Percentiles rank a stretch among this genome's conserved stretches.
Conservation (phyloP, 345 rosid species). For the Eucalyptus urophylla region DNA sequence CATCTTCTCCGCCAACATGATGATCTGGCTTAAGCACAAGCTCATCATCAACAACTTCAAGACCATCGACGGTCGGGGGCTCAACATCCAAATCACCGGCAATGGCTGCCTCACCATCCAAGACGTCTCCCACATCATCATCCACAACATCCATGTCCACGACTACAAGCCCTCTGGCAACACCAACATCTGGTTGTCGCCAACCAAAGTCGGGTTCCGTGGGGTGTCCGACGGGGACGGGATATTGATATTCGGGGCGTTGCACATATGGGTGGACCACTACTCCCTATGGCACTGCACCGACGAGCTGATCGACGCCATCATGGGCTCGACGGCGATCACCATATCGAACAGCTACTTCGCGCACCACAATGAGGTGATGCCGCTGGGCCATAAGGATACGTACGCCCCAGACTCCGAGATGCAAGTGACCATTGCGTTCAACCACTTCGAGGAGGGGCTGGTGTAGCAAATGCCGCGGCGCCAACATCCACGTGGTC, state of each 20-base stretch:
- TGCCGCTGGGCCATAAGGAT: slow-evolving; percentile 82
- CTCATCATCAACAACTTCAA: slow-evolving; percentile 77
- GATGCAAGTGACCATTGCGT: slow-evolving; percentile 91
- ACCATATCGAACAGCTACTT: slow-evolving; percentile 77
- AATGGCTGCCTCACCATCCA: slow-evolving; percentile 79
- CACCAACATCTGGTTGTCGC: slow-evolving; percentile 47
- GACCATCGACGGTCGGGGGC: slow-evolving; percentile 86
- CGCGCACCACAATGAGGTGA: slow-evolving; percentile 77
- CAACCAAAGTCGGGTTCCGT: slow-evolving; percentile 60
- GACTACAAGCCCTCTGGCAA: slow-evolving; percentile 79
- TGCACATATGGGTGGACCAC: too few species aligned
- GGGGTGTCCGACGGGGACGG: slow-evolving; percentile 86
- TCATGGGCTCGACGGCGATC: slow-evolving; percentile 74
- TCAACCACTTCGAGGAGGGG: slow-evolving; percentile 69
- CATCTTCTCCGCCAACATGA: slow-evolving; percentile 52
- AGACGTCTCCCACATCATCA: slow-evolving; percentile 51
- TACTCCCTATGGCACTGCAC: slow-evolving; percentile 28
- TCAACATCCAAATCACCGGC: slow-evolving; percentile 49
- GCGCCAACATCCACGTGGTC: slow-evolving; percentile 80
- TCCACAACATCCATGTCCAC: slow-evolving; percentile 74
- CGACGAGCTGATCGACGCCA: slow-evolving; percentile 79
- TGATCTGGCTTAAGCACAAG: slow-evolving; percentile 65
- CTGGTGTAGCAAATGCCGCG: slow-evolving; percentile 94
- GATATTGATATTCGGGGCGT: slow-evolving; percentile 53
- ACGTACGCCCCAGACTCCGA: slow-evolving; percentile 38